These are phyloP conservation scores for Mallotus repandus DNA, from an alignment of 441 rosid genomes.

Conservation along the genomic window DNA sequence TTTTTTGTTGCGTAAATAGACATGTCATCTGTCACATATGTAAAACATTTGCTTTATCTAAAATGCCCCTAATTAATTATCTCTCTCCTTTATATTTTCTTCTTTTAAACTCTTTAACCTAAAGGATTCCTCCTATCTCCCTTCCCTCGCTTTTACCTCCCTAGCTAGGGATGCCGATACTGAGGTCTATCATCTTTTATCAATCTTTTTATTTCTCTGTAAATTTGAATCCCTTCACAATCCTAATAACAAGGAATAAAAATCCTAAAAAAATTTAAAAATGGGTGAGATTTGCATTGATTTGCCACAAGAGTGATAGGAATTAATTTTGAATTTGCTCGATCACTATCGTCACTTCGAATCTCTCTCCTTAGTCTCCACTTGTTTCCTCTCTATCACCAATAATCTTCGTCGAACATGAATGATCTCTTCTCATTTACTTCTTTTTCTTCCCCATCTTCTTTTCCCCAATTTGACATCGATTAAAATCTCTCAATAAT, in stretches of 20 bases:
- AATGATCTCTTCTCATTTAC: constrained; percentile 37
- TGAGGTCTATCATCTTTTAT: no score
- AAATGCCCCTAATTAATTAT: no score
- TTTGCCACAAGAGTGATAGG: constrained; percentile 78
- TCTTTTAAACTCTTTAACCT: no score
- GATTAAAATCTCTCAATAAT: constrained; percentile 32
- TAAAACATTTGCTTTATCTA: no score
- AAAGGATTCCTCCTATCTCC: no score
- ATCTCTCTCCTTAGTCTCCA: constrained; percentile 53
- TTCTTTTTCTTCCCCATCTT: constrained; percentile 38
- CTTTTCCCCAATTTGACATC: constrained; percentile 50
- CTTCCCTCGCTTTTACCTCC: no score
- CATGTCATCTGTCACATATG: no score
- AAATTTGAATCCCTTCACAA: not conserved
- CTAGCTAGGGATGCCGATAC: no score
- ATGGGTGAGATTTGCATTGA: constrained; percentile 22
- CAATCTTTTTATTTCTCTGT: not conserved
- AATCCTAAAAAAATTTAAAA: not conserved
- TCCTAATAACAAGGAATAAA: not conserved
- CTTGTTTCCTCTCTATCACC: constrained; percentile 43
- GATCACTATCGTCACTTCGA: constrained; percentile 50
- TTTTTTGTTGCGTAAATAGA: no score
- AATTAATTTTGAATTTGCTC: constrained; percentile 42
- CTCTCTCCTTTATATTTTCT: no score
- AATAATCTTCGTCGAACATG: constrained; percentile 49